Conservation (phyloP, 2,329 filamentous ascomycete species). For the Diaporthe sp. region DNA sequence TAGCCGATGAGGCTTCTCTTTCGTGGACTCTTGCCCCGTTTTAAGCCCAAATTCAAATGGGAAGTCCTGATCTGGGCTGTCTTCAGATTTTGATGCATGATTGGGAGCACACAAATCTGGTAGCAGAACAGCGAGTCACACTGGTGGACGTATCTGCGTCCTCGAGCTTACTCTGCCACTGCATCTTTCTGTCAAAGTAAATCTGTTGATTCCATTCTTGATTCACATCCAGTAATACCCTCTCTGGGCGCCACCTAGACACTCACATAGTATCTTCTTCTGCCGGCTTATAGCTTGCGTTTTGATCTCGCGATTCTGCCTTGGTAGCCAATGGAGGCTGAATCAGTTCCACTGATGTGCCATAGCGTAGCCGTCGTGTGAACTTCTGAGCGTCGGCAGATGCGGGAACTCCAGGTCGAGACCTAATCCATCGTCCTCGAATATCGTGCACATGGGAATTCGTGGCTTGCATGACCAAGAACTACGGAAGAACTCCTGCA, state of each 20-base stretch:
- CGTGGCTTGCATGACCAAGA: not conserved
- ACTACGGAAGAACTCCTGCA: not conserved
- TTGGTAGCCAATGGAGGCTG: not conserved
- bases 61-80: not conserved
- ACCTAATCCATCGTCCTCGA: too few species aligned
- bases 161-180: not conserved
- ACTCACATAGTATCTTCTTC: not conserved
- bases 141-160: not conserved
- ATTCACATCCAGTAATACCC: not conserved
- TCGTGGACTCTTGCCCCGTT: not conserved
- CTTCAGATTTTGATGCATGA: not conserved
- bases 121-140: not conserved
- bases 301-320: not conserved
- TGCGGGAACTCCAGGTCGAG: not conserved
- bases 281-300: not conserved
- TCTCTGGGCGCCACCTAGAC: too few species aligned
- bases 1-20: not conserved
- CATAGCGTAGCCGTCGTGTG: not conserved
- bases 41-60: not conserved
- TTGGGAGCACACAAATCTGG: not conserved
- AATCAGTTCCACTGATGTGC: not conserved
- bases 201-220: not conserved
- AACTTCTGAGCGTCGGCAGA: not conserved
- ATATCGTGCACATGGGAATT: not conserved
- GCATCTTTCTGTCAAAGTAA: not conserved